These are phyloP conservation scores for Scheffersomyces lignicola DNA, from an alignment of 1,139 yeast species.

Conservation along the genomic window DNA sequence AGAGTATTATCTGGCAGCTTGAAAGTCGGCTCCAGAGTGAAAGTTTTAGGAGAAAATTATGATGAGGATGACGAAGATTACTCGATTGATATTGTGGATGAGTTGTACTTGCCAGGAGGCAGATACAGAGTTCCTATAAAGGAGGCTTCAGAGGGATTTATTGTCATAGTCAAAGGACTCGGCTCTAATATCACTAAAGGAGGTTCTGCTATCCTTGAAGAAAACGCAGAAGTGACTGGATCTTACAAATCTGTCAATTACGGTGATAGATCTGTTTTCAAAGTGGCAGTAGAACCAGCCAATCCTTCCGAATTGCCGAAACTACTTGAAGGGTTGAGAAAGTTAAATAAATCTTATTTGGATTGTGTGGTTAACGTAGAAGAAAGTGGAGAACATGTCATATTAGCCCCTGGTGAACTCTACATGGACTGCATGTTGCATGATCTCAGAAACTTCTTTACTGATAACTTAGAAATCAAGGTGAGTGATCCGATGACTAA, in stretches of 20 bases:
- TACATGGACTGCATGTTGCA: conserved; percentile 82
- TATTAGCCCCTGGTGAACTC: conserved; percentile 84
- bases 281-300: conserved; percentile 81
- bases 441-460: conserved; percentile 65
- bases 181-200: conserved; percentile 55
- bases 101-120: conserved; percentile 66
- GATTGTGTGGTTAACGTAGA: conserved; percentile 71
- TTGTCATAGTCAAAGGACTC: conserved; percentile 68
- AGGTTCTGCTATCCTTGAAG: conserved; percentile 44
- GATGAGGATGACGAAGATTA: conserved; percentile 56
- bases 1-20: conserved; percentile 65
- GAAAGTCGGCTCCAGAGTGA: conserved; percentile 45
- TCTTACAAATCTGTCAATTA: conserved; percentile 45
- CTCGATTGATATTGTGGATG: conserved; percentile 38
- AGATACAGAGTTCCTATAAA: conserved; percentile 63
- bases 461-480: conserved; percentile 66
- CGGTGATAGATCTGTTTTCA: conserved; percentile 61
- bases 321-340: conserved; percentile 66
- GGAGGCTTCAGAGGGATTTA: conserved; percentile 59
- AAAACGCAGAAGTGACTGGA: conserved; percentile 9
- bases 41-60: conserved; percentile 59
- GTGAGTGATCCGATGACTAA: conserved; percentile 83
- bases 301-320: conserved; percentile 78
- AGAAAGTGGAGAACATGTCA: conserved; percentile 84
- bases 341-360: conserved; percentile 62